A percentile compares a stretch with the other conserved stretches of the same genome.
phyloP scores from a whole-genome alignment of 106 monocot species.

The Triglochin maritima region DNA sequence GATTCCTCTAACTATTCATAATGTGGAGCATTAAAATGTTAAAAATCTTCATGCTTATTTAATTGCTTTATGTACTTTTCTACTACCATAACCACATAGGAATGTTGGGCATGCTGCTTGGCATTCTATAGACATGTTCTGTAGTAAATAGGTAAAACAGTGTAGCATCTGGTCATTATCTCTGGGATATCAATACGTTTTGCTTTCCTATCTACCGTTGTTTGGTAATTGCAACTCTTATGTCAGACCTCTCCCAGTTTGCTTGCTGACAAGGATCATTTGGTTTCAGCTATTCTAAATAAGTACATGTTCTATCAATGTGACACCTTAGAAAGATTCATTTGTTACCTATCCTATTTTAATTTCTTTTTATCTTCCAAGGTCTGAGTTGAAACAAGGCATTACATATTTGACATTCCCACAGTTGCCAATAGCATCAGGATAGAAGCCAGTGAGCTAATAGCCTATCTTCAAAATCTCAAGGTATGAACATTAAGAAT shows the following conservation, averaged over 20 bases:
- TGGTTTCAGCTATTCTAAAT: conserved; percentile 59
- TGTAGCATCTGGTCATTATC: neutral
- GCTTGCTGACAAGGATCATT: conserved; percentile 52
- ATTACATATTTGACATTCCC: conserved; percentile 75
- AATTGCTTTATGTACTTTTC: no score
- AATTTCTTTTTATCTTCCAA: conserved; percentile 16
- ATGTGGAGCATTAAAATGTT: no score
- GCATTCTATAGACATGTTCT: no score
- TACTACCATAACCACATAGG: no score
- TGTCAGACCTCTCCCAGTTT: conserved; percentile 54
- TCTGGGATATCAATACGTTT: neutral
- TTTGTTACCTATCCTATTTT: neutral
- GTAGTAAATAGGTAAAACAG: no score
- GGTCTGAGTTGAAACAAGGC: conserved; percentile 55
- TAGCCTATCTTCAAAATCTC: conserved; percentile 56
- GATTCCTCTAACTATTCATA: neutral
- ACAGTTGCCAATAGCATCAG: conserved; percentile 43
- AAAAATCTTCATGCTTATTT: no score
- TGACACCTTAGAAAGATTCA: neutral
- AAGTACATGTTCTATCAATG: conserved; percentile 32
- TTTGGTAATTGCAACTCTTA: no score
- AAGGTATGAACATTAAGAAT: conserved; percentile 39
- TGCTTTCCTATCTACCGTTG: no score
- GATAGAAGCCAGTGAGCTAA: conserved; percentile 26
- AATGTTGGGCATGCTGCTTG: no score